Base-by-base conservation (phyloP, 805 yeast species). In the Ogataea saltuana region DNA sequence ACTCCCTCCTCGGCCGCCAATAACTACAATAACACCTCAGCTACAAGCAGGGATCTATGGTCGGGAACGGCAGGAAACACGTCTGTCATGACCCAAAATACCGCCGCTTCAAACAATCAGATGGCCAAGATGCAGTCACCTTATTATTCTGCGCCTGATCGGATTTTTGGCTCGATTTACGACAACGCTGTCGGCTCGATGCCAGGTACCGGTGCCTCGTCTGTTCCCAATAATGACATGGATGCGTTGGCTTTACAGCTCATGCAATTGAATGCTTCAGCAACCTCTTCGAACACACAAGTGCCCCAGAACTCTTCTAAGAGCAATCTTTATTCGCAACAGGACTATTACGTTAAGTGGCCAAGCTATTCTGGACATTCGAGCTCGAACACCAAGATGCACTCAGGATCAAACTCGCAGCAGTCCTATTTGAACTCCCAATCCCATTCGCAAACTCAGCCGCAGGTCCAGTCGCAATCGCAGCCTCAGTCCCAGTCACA, bases 221-320 rank as follows among this genome's bases (percentile, higher is more conserved):
- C 49, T 9, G 25, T 50, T 25, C 37, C 53, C 13, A 54, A 44
- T 34, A 54, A 50, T 22, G 63, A 58, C 36, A 56, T 59, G 51
- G 64, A 59, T 37, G 51, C 58, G n/a, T 40, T 59, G 42, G 50
- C 63, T 6, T 45, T 48, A 23, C 64, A 59, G 31, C 37, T 59
- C 39, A 40, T 59, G 55, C 54, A 56, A n/a, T 31, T 59, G 41
- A 47, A 50, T 29, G 28, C 53, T 8, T 45, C 51, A 11, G 41
- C 48, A 17, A 28, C 52, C 12, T 32, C 47, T 1, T 13, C 44
- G 10, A 44, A 31, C 23, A 21, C 39, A 6, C 50, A 49, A 16
- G 11, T 36, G 8, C 18, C 25, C 4, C 39, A 39, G 18, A 22
- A 13, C 18, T 22, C 48, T 3, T 21, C 42, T 28, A 32, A 35